Evolutionary conservation across 2,329 filamentous ascomycete species (phyloP), one percentile per base, ranked within the genome.

Genomic region (Thelonectria blattea): DNA sequence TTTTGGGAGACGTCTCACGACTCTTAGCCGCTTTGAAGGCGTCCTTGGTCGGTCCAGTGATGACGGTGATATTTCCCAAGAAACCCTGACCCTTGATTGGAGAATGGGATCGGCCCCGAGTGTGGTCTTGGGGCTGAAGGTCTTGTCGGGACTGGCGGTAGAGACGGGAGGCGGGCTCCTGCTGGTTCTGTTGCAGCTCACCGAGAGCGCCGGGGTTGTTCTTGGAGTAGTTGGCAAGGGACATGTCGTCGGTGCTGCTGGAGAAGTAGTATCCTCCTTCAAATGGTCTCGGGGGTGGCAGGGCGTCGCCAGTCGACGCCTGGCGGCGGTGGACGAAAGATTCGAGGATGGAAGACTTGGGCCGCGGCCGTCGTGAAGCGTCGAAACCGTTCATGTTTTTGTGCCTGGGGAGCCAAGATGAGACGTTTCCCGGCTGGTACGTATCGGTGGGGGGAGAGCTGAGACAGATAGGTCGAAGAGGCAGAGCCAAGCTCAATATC

Each of bases 141-240:
- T 73, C 74, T 52, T 78, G 74, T 60, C 71, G 71, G 9, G 70
- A 68, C 59, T 79, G 81, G 46, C 73, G 74, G 2, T 79, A 76
- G 17, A 80, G 77, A 17, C 77, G 72, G 22, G 75, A 72, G 20
- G 72, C 67, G 49, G 75, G 71, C 57, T 78, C 79, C 65, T 80
- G 79, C 58, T 82, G 81, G 70, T 87, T 88, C 59, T 84, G 80
- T 59, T 84, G 83, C 45, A 87, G 79, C 71, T 88, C 86, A 50
- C 80, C 80, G 15, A 88, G 76, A 54, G 85, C 81, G 34, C 79
- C 73, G 6, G 79, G 74, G 52, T 79, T 76, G 62, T 72, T 69
- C 67, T 63, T 74, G 37, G 73, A 74, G 70, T 73, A 79, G 39
- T 69, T 64, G 60, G 72, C 76, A 62, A 73, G 73, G 50, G 65